Conservation (phyloP, 495 filamentous ascomycete species). For the Viridothelium virens region DNA sequence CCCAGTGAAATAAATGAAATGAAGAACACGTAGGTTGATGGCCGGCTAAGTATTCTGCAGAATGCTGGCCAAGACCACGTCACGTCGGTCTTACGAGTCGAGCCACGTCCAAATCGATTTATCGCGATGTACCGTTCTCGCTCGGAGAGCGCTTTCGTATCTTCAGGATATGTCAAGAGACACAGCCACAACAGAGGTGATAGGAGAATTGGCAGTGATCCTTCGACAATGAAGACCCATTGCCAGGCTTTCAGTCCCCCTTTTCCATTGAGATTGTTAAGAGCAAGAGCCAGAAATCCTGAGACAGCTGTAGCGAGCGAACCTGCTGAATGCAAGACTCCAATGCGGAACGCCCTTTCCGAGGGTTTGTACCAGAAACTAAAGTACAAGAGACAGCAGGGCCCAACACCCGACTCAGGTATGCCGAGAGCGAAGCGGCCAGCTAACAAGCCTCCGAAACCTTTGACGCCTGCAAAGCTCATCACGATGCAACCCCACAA, state of each 20-base stretch:
- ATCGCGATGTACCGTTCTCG: slow-evolving; percentile 20
- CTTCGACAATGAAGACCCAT: slow-evolving; percentile 18
- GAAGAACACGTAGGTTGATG: slow-evolving; percentile 10
- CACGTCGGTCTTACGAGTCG: slow-evolving; percentile 13
- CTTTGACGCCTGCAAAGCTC: slow-evolving; percentile 11
- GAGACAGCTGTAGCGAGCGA: slow-evolving; percentile 7
- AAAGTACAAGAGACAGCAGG: slow-evolving; percentile 17
- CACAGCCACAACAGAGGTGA: slow-evolving; percentile 9
- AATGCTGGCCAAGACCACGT: slow-evolving; percentile 13
- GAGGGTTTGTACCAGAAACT: slow-evolving; percentile 18
- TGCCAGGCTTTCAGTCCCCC: slow-evolving; percentile 12
- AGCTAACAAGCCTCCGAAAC: background rate
- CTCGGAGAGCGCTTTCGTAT: slow-evolving; percentile 14
- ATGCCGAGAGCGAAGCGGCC: slow-evolving; percentile 15
- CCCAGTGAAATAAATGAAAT: slow-evolving; percentile 6
- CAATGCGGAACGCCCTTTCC: slow-evolving; percentile 16
- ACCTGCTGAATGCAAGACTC: slow-evolving; percentile 15
- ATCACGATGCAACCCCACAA: slow-evolving; percentile 10
- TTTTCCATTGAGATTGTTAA: slow-evolving; percentile 12
- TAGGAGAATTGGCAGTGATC: slow-evolving; percentile 10
- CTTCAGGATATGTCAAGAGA: slow-evolving; percentile 15
- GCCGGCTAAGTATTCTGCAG: background rate
- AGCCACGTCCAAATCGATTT: slow-evolving; percentile 20
- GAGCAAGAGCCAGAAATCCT: slow-evolving; percentile 13
- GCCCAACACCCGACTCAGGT: slow-evolving; percentile 14